Base-by-base conservation (phyloP, 2,329 filamentous ascomycete species). In the Diaporthe sp. region DNA sequence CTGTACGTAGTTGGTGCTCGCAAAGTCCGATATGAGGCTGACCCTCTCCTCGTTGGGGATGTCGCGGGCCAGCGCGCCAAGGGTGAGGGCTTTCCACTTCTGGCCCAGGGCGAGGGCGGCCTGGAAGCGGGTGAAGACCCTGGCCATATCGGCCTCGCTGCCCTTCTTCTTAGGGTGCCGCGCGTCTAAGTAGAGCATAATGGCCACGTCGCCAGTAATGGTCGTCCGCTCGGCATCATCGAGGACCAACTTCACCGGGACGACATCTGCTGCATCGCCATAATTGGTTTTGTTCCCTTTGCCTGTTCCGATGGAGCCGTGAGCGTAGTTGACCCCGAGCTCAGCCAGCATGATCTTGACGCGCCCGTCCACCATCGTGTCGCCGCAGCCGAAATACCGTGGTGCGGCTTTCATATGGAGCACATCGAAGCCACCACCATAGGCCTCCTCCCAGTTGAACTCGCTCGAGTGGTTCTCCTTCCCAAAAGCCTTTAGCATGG, bases 361-460 rank as follows among this genome's bases (percentile, higher is more conserved):
- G 2, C 88, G 84, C 81, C 85, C 81, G 72, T 92, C 90, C 8
- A 85, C 83, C 4, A 90, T 79, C 0, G 79, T 42, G 74, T 92
- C 89, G 0, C 82, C 80, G 2, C 88, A 88, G 4, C 85, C 78
- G 79, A 90, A 91, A 65, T 92, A 83, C 22, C 90, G 83, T 37
- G 89, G 86, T 34, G 88, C 85, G 47, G 81, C 83, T 75, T 85
- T 87, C 80, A 93, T 89, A 80, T 97, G 93, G 75, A 97, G 84
- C 8, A 98, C 95, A 81, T 99, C 94, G 78, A 95, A 98, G 0
- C 97, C 97, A 0, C 81, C 79, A 0, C 95, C 96, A 80, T 99
- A 99, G 34, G 89, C 85, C 0, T 85, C 85, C 6, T 92, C 86
- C 96, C 96, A 98, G 79, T 94, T 88, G 78, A 97, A 95, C 4